A percentile compares a stretch with the other conserved stretches of the same genome.
These are phyloP conservation scores for Ceratobasidium sp. DNA, from an alignment of 1,284 basidiomycete species.

Conservation along the genomic window DNA sequence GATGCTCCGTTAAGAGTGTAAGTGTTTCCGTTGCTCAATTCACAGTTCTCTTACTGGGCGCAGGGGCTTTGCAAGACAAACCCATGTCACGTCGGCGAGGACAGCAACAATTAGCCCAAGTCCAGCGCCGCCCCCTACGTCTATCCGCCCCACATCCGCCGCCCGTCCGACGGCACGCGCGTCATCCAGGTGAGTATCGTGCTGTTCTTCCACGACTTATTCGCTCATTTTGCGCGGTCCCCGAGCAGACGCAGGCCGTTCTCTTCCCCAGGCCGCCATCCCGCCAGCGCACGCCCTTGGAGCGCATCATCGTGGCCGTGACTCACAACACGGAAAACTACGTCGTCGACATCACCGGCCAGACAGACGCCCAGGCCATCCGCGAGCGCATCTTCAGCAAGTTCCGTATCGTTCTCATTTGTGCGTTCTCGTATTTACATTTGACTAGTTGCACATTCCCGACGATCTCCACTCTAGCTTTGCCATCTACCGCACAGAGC, in stretches of 20 bases:
- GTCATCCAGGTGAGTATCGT: neutral
- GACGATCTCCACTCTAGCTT: slow-evolving; percentile 85
- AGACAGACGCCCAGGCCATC: slow-evolving; percentile 78
- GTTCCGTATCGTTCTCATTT: slow-evolving; percentile 61
- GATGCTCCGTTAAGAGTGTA: no score
- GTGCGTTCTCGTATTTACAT: slow-evolving; percentile 27
- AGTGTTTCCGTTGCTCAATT: no score
- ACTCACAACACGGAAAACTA: slow-evolving; percentile 88
- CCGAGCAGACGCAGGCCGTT: slow-evolving; percentile 37
- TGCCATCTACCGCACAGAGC: slow-evolving; percentile 88
- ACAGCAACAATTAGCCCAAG: slow-evolving; percentile 40
- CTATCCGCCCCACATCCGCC: neutral
- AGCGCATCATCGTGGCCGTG: slow-evolving; percentile 76
- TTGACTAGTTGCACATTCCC: slow-evolving; percentile 78
- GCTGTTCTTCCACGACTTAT: neutral
- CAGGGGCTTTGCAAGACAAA: no score
- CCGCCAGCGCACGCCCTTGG: slow-evolving; percentile 48
- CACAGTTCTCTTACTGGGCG: no score
- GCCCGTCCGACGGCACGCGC: neutral
- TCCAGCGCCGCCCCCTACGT: slow-evolving; percentile 9
- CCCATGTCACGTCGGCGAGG: slow-evolving; percentile 38
- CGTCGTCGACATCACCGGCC: slow-evolving; percentile 82
- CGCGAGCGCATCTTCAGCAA: slow-evolving; percentile 88
- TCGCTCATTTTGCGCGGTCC: neutral
- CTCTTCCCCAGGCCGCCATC: slow-evolving; percentile 22